Percentiles rank a stretch among this genome's conserved stretches.
phyloP scores from a whole-genome alignment of 164 flowering plant species.

The Houttuynia cordata region DNA sequence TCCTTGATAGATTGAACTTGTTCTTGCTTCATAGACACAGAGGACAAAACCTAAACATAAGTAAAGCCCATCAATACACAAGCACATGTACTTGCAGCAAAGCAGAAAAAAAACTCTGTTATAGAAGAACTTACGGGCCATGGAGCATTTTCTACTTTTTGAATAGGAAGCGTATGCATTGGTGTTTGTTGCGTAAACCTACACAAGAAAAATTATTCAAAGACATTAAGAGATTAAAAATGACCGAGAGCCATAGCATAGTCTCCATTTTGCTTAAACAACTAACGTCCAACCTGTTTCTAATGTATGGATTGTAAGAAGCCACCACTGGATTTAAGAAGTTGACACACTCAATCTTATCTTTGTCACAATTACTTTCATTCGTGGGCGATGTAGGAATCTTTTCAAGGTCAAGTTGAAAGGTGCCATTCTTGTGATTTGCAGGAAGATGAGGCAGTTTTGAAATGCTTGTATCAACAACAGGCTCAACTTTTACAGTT shows the following conservation, averaged over 20 bases:
- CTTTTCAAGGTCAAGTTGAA: slow-evolving; percentile 4
- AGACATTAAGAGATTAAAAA: not conserved
- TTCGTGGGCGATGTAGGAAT: slow-evolving; percentile 8
- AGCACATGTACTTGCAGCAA: not conserved
- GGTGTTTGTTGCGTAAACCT: not conserved
- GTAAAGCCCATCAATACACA: not conserved
- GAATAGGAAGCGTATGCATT: not conserved
- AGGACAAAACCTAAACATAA: not conserved
- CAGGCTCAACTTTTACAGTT: slow-evolving; percentile 10
- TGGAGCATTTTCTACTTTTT: not conserved
- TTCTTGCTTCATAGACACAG: not conserved
- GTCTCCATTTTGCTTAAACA: slow-evolving; percentile 11
- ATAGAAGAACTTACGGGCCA: not conserved
- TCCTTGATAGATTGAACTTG: not conserved
- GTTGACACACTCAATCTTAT: not conserved
- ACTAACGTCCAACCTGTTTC: slow-evolving; percentile 9
- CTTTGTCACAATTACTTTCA: slow-evolving; percentile 6
- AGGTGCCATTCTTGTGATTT: not conserved
- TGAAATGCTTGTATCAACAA: slow-evolving; percentile 1
- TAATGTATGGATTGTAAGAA: slow-evolving; percentile 8
- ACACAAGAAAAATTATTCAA: not conserved
- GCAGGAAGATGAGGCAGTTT: slow-evolving; percentile 5
- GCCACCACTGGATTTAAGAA: not conserved
- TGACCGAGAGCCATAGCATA: not conserved
- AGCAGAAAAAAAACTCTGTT: not conserved